phyloP scores from a whole-genome alignment of 495 filamentous ascomycete genomes.

The Hypoxylon subgilvum region DNA sequence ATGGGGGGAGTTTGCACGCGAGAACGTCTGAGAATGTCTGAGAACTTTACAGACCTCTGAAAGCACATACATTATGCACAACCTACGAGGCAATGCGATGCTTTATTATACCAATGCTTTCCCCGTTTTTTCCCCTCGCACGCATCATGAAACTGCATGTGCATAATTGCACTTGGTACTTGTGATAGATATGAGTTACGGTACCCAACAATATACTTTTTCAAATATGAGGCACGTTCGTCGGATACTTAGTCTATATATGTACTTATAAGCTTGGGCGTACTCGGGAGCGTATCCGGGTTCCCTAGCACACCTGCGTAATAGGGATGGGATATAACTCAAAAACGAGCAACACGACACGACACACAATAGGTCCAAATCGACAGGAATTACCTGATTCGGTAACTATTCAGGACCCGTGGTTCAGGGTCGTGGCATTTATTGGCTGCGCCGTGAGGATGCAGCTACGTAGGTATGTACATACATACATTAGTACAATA shows the following conservation, averaged over 20 bases:
- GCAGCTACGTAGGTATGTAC: background rate
- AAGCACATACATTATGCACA: background rate
- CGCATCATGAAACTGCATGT: slow-evolving; percentile 11
- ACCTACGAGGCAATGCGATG: background rate
- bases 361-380: slow-evolving; percentile 25
- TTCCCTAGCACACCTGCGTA: too few species aligned
- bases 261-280: too few species aligned
- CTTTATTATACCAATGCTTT: too few species aligned
- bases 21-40: too few species aligned
- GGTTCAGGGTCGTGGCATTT: background rate
- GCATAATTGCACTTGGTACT: slow-evolving; percentile 1
- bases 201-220: background rate
- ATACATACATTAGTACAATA: background rate
- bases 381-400: slow-evolving; percentile 20
- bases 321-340: too few species aligned
- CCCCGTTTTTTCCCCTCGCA: too few species aligned
- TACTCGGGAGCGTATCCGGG: too few species aligned
- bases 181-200: slow-evolving; percentile 4
- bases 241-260: too few species aligned
- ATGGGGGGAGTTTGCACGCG: slow-evolving; percentile 16
- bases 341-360: slow-evolving; percentile 1
- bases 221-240: background rate
- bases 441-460: slow-evolving; percentile 5
- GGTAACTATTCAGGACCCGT: slow-evolving; percentile 14
- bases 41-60: background rate